Conservation (phyloP, 2,329 filamentous ascomycete species). For the Akanthomyces dipterigenus region DNA sequence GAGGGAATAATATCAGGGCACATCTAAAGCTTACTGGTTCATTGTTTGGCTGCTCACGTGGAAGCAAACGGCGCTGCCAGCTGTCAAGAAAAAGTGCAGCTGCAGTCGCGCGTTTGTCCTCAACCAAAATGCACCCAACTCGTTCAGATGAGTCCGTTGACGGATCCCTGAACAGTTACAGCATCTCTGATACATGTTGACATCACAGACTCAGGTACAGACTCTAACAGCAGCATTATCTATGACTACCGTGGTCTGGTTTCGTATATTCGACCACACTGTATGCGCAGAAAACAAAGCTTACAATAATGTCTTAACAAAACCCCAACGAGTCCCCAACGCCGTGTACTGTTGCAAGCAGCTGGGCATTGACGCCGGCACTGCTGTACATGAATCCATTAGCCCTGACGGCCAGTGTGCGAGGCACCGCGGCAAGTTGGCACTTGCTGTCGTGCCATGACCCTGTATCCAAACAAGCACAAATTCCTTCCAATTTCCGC, state of each 20-base stretch:
- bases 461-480: conserved; percentile 5
- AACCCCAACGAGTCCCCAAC: conserved; percentile 9
- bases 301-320: conserved; percentile 11
- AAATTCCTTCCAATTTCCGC: background rate
- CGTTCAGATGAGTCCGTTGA: too few relatives aligned
- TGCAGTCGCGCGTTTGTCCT: too few relatives aligned
- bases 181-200: too few relatives aligned
- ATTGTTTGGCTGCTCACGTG: too few relatives aligned
- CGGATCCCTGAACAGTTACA: too few relatives aligned
- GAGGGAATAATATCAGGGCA: too few relatives aligned
- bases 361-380: background rate
- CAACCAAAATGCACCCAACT: too few relatives aligned
- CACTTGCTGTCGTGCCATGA: background rate
- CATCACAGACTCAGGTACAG: background rate
- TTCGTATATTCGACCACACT: conserved; percentile 10
- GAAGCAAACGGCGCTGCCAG: too few relatives aligned
- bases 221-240: background rate
- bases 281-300: conserved; percentile 6
- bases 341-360: conserved; percentile 7
- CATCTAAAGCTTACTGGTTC: too few relatives aligned
- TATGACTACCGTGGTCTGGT: conserved; percentile 5
- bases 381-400: conserved; percentile 2
- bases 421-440: background rate
- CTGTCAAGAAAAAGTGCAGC: too few relatives aligned
- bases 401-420: background rate